Base-by-base conservation (phyloP, 495 filamentous ascomycete genomes). In the Penicillium mononematosum region DNA sequence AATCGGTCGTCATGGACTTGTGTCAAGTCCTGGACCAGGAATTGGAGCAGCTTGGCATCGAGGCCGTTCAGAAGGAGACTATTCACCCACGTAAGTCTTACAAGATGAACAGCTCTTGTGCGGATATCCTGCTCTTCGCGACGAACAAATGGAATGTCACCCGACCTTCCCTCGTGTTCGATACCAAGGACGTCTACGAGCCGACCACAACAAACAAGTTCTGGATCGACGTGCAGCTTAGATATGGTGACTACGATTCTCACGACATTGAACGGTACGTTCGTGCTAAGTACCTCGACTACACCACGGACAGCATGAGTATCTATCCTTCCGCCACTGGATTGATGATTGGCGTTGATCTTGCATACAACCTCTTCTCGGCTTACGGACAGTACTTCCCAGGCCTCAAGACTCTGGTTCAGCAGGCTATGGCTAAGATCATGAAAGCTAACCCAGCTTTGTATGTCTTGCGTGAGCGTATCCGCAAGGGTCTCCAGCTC, bases 41-140 rank as follows among this genome's bases (percentile, higher is more conserved):
- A 70, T 74, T 99, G 53, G 94, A 98, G 72, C 90, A 93, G 47
- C 79, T 99, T 45, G 92, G 95, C 50, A 96, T 99, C 58, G 94
- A 99, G 73, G 94, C 94, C 4, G 95, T 99, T 17, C 95, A 99
- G 71, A 99, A 99, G 76, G 95, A 99, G 77, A 98, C 94, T 0
- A 99, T 99, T 62, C 95, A 99, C 81, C 95, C 95, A 43, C 84
- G 95, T 83, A 99, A 99, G 73, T 98, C 94, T 0, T 99, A 99
- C 82, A 99, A 99, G 83, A 99, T 99, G 95, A 99, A 99, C 80
- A 97, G 92, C 70, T 98, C 94, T 43, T 99, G 95, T 73, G 95
- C 95, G 16, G 95, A 99, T 75, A 97, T 99, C 60, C 81, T 98
- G 44, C 84, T 99, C 41, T 99, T 99, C 67, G 95, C 95, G 17